A percentile compares a stretch with the other conserved stretches of the same genome.
phyloP scores from a whole-genome alignment of 2,329 filamentous ascomycete species.

The Pseudogymnoascus sp. region DNA sequence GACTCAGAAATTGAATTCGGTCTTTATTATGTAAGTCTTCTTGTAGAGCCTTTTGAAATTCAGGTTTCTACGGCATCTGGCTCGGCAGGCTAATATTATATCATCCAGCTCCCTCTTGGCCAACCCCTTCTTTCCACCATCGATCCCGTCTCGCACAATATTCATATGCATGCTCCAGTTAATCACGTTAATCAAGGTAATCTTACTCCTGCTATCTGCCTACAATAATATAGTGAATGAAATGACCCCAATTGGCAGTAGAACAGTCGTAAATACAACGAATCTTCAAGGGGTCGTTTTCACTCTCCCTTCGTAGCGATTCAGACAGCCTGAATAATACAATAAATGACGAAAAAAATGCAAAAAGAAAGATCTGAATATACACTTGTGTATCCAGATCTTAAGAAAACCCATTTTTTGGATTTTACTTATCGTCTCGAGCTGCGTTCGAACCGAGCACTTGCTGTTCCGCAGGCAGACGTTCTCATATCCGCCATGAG shows the following conservation, averaged over 20 bases:
- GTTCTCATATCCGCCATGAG: slow-evolving; percentile 1
- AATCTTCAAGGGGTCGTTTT: not conserved
- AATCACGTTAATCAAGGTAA: no score
- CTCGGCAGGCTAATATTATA: no score
- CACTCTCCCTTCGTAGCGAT: not conserved
- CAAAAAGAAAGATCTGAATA: slow-evolving; percentile 2
- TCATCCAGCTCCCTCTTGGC: no score
- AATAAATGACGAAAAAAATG: not conserved
- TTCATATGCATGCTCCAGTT: no score
- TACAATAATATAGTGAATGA: not conserved
- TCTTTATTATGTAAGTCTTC: no score
- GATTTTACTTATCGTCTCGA: not conserved
- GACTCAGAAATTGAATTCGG: no score
- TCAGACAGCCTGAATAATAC: not conserved
- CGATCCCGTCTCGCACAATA: no score
- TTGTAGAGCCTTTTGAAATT: no score
- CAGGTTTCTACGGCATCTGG: no score
- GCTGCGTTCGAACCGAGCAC: slow-evolving; percentile 1
- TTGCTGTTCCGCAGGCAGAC: not conserved
- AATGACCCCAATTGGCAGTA: not conserved
- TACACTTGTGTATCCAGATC: not conserved
- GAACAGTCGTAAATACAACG: not conserved
- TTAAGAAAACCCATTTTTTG: slow-evolving; percentile 2
- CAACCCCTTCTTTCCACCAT: no score
- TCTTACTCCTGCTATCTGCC: no score